Base-by-base conservation (phyloP, 73 alveolate genomes). In the Diophrys appendiculata region DNA sequence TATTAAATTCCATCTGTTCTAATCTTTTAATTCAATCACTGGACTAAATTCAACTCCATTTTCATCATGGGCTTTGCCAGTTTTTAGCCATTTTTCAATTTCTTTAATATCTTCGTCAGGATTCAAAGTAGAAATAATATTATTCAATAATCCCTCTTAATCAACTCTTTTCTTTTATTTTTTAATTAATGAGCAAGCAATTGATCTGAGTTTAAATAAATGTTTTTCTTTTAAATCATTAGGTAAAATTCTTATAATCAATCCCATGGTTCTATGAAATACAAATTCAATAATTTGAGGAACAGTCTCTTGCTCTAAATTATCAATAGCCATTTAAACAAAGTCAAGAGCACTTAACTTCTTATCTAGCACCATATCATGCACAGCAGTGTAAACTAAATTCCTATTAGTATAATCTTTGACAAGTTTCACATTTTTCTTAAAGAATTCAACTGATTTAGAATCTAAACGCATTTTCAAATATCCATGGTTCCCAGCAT, bases 401-500 rank as follows among this genome's bases (percentile, higher is more conserved):
- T 72, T 52, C 35, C 92, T 69, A 23, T 76, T 79, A 8, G 72
- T 33, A 26, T 69, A 76, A 34, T 65, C 52, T 43, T 77, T 34
- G 3, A 77, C 60, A 65, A 26, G 23, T 11, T 60, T 8, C 2
- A 77, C 30, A 30, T 85, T 77, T 3, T 64, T 18, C 35, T 35
- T 26, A 71, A 77, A 78, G 81, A 54, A 72, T 1, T 75, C 84
- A 27, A 82, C 30, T 34, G 95, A 84, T 60, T 80, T 81, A 68
- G 76, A 33, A 73, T 93, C 96, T 27, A 93, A 84, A 56, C 60
- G 73, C 65, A 88, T 69, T 87, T 92, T 90, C 89, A 92, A 82
- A 78, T 93, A 93, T 22, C 98, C 98, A 64, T 82, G 79, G 82
- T 87, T 90, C 84, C 83, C 88, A 52, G 94, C 81, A 65, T 93